Conservation (phyloP, 371 early-diverging fungal genomes). For the Mortierella sp. region DNA sequence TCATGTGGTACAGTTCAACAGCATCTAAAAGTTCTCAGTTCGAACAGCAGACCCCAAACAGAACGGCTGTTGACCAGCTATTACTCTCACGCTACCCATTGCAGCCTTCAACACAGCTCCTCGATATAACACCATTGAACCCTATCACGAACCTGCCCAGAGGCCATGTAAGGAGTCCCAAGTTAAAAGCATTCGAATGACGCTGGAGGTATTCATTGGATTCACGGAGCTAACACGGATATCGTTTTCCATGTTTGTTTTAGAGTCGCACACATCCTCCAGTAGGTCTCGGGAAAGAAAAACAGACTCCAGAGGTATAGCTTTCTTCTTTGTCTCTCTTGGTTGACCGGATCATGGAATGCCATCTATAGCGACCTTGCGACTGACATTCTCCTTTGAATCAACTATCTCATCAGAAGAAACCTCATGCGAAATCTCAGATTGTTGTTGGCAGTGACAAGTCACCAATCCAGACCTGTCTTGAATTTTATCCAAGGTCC, state of each 20-base stretch:
- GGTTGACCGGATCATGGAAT: too few species aligned
- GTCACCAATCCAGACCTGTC: conserved; percentile 20
- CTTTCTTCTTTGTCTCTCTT: background rate
- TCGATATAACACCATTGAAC: conserved; percentile 26
- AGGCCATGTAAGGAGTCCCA: conserved; percentile 25
- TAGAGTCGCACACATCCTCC: conserved; percentile 33
- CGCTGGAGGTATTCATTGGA: too few species aligned
- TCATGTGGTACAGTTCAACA: conserved; percentile 24
- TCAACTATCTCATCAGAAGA: conserved; percentile 6
- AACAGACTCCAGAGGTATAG: conserved; percentile 12
- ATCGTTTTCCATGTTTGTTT: background rate
- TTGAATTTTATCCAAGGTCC: conserved; percentile 6
- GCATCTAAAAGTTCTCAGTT: background rate
- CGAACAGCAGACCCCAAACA: background rate
- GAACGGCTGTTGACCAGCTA: background rate
- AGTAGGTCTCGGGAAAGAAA: conserved; percentile 28
- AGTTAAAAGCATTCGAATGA: background rate
- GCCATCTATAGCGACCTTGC: too few species aligned
- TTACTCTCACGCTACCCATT: background rate
- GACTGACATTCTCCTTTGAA: too few species aligned
- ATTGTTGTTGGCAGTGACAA: conserved; percentile 11
- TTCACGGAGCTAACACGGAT: background rate
- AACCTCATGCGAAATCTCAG: conserved; percentile 18
- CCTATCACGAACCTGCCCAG: conserved; percentile 33
- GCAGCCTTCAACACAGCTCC: conserved; percentile 21